A percentile compares a stretch with the other conserved stretches of the same genome.
phyloP scores from a whole-genome alignment of 441 rosid species.

The Gossypium davidsonii region DNA sequence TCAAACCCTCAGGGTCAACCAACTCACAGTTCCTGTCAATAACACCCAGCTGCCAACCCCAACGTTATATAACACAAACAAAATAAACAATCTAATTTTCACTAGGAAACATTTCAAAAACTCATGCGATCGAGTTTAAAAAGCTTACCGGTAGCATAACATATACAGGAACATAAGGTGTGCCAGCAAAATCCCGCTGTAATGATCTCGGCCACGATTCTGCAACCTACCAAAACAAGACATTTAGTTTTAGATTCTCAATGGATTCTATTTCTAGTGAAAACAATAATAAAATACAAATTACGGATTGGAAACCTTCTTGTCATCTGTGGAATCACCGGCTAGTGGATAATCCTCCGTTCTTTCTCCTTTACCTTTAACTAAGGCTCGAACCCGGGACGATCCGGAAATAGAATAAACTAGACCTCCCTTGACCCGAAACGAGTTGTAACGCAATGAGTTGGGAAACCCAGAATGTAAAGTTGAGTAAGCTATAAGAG shows the following conservation, averaged over 20 bases:
- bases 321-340: slow-evolving; percentile 22
- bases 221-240: slow-evolving; percentile 26
- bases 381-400: slow-evolving; percentile 20
- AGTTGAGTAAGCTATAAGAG: slow-evolving; percentile 19
- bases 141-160: slow-evolving; percentile 61
- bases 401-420: slow-evolving; percentile 15
- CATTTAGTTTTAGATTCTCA: background rate
- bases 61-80: slow-evolving; percentile 1
- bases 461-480: slow-evolving; percentile 18
- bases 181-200: slow-evolving; percentile 61
- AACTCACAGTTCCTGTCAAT: slow-evolving; percentile 49
- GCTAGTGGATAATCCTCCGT: slow-evolving; percentile 25
- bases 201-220: slow-evolving; percentile 3
- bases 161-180: slow-evolving; percentile 54
- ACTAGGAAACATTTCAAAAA: background rate
- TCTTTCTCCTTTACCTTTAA: slow-evolving; percentile 23
- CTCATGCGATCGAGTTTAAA: background rate
- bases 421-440: slow-evolving; percentile 21
- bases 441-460: slow-evolving; percentile 16
- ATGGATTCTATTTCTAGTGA: background rate
- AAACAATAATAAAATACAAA: background rate
- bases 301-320: slow-evolving; percentile 20
- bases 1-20: slow-evolving; percentile 43
- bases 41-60: slow-evolving; percentile 41
- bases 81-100: background rate